Evolutionary conservation across 1,139 yeast genomes (phyloP).

Genomic region (Geotrichum europaeum): DNA sequence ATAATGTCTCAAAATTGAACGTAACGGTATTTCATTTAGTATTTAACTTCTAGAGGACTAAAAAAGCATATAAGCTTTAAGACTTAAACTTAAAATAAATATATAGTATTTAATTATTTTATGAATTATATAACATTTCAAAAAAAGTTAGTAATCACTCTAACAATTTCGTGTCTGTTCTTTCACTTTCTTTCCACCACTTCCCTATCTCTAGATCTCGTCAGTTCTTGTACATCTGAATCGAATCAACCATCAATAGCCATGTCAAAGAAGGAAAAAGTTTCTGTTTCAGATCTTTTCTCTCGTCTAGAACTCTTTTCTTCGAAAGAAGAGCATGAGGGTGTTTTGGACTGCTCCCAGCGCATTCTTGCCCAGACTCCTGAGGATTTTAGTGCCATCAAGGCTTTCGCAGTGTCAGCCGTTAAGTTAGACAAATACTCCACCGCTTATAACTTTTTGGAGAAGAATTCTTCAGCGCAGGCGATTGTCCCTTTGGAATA

Average conservation of each 20-base stretch:
- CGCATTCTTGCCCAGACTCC: constrained; percentile 40
- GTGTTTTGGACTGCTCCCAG: constrained; percentile 43
- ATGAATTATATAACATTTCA: background rate
- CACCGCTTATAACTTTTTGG: constrained; percentile 45
- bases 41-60: too few relatives aligned
- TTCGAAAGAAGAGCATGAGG: constrained; percentile 43
- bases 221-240: background rate
- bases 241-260: background rate
- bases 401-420: constrained; percentile 59
- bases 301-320: constrained; percentile 44
- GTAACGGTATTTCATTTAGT: too few relatives aligned
- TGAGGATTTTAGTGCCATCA: constrained; percentile 49
- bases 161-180: background rate
- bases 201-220: background rate
- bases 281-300: constrained; percentile 37
- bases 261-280: constrained; percentile 21
- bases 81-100: background rate
- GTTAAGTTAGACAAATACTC: constrained; percentile 66
- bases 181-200: background rate
- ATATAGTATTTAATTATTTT: too few relatives aligned
- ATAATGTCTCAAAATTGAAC: too few relatives aligned
- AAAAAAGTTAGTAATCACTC: background rate
- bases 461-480: constrained; percentile 15
- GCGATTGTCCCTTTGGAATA: constrained; percentile 40
- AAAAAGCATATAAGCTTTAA: background rate